phyloP scores from a whole-genome alignment of 805 yeast species.

The Wickerhamia fluorescens region DNA sequence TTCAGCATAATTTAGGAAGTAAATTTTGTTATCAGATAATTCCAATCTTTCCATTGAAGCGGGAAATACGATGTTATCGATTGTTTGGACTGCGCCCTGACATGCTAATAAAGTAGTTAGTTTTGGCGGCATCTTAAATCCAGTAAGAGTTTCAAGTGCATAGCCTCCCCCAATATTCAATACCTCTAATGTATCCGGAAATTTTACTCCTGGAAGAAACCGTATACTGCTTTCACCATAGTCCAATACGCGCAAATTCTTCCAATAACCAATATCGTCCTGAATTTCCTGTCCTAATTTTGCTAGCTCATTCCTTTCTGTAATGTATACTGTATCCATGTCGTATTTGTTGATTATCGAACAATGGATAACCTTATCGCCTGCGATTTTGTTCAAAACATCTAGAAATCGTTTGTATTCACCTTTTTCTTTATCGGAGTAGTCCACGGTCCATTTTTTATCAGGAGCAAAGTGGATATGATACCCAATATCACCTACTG shows the following conservation, averaged over 20 bases:
- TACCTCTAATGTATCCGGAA: slow-evolving; percentile 31
- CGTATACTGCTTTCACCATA: slow-evolving; percentile 31
- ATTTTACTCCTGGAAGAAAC: slow-evolving; percentile 31
- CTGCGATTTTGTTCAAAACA: slow-evolving; percentile 14
- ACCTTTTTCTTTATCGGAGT: slow-evolving; percentile 15
- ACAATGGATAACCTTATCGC: slow-evolving; percentile 27
- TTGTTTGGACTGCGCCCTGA: slow-evolving; percentile 26
- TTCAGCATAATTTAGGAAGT: slow-evolving; percentile 32
- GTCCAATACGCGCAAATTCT: slow-evolving; percentile 25
- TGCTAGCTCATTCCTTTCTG: slow-evolving; percentile 26
- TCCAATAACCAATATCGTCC: slow-evolving; percentile 29
- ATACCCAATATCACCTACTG: slow-evolving; percentile 19
- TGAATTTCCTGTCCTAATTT: slow-evolving; percentile 31
- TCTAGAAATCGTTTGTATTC: slow-evolving; percentile 20
- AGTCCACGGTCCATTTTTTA: slow-evolving; percentile 25
- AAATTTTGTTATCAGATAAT: slow-evolving; percentile 30
- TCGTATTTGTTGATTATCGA: slow-evolving; percentile 34
- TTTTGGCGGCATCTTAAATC: slow-evolving; percentile 31
- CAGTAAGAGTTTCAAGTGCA: slow-evolving; percentile 32
- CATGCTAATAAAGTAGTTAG: slow-evolving; percentile 24
- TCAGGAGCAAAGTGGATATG: slow-evolving; percentile 28
- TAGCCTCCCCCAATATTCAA: slow-evolving; percentile 35
- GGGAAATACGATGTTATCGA: slow-evolving; percentile 33
- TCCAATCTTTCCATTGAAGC: slow-evolving; percentile 24
- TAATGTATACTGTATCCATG: slow-evolving; percentile 24